Evolutionary conservation across 805 yeast genomes (phyloP).

Genomic region (Myxozyma kluyveri): DNA sequence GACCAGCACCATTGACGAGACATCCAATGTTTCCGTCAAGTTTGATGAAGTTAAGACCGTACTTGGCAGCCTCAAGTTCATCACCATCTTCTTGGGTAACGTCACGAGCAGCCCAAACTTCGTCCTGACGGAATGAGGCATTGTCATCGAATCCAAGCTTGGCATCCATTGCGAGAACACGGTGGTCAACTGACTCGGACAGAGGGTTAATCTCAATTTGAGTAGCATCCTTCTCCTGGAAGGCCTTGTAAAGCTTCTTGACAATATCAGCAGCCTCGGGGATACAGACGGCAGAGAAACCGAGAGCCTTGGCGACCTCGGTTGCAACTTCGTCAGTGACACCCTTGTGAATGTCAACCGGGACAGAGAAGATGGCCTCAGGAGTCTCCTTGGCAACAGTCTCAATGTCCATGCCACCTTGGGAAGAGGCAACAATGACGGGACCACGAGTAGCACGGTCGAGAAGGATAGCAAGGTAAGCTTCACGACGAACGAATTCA

Average conservation of each 20-base stretch:
- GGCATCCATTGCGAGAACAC: constrained; percentile 98
- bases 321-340: constrained; percentile 73
- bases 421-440: constrained; percentile 89
- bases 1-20: constrained; percentile 98
- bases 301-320: constrained; percentile 74
- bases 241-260: constrained; percentile 82
- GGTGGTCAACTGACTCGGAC: constrained; percentile 85
- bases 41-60: constrained; percentile 92
- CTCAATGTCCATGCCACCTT: constrained; percentile 99
- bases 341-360: constrained; percentile 73
- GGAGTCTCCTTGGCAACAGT: constrained; percentile 94
- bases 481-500: constrained; percentile 90
- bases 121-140: constrained; percentile 91
- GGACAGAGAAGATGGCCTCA: constrained; percentile 83
- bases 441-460: constrained; percentile 91
- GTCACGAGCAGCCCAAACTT: constrained; percentile 96
- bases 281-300: constrained; percentile 73
- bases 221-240: constrained; percentile 89
- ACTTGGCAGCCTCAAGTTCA: constrained; percentile 87
- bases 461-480: constrained; percentile 89
- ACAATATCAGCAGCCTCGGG: constrained; percentile 86
- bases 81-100: constrained; percentile 96
- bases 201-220: constrained; percentile 98
- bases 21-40: constrained; percentile 98
- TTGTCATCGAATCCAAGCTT: constrained; percentile 97